Conservation (phyloP, 1,284 basidiomycete species). For the Fomitopsis palustris region DNA sequence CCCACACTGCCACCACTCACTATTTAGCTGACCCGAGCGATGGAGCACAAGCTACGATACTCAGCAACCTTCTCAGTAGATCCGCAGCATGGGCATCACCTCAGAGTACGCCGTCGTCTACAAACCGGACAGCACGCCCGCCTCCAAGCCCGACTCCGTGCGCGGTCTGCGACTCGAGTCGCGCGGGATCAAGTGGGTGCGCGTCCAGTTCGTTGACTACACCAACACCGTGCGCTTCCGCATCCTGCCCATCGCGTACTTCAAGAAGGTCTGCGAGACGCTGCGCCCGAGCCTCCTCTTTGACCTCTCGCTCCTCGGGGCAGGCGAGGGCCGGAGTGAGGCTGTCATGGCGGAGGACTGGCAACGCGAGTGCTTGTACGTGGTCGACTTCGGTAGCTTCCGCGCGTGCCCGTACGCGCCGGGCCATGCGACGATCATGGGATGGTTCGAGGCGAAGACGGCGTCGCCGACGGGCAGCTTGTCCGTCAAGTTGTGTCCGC, state of each 20-base stretch:
- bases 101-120: not conserved
- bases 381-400: conserved; percentile 48
- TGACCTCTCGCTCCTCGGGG: conserved; percentile 42
- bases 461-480: conserved; percentile 32
- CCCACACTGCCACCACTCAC: too few relatives aligned
- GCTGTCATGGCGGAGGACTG: conserved; percentile 39
- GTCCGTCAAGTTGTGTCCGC: conserved; percentile 50
- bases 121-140: not conserved
- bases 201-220: conserved; percentile 59
- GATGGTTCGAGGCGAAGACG: conserved; percentile 59
- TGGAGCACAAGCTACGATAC: too few relatives aligned
- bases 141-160: not conserved
- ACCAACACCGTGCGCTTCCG: conserved; percentile 53
- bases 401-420: conserved; percentile 51
- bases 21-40: too few relatives aligned
- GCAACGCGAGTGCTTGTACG: conserved; percentile 46
- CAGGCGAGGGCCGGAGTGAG: conserved; percentile 34
- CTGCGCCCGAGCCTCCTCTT: conserved; percentile 49
- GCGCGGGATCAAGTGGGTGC: conserved; percentile 37
- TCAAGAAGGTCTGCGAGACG: conserved; percentile 47
- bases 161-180: conserved; percentile 14
- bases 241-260: conserved; percentile 51
- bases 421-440: conserved; percentile 56
- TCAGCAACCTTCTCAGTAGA: too few relatives aligned
- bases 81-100: not conserved